Base-by-base conservation (phyloP, 2,329 filamentous ascomycete genomes). In the Talaromyces sp. region DNA sequence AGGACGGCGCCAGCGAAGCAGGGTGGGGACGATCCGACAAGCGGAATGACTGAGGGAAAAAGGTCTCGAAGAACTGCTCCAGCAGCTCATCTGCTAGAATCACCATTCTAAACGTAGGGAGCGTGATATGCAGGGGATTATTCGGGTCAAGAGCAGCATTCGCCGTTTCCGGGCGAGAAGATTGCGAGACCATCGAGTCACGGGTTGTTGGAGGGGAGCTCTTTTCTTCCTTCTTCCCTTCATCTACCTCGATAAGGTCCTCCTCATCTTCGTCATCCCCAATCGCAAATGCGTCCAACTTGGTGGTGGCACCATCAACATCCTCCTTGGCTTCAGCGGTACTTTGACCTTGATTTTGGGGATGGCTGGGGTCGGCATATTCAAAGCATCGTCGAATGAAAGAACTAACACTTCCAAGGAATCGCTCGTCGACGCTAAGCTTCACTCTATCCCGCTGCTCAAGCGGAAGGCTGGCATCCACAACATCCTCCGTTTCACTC, bases 71-170 rank as follows among this genome's bases (percentile, higher is more conserved):
- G 78, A 99, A 99, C 68, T 96, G 91, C 71, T 99, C 93, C 6
- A 99, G 85, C 0, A 96, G 84, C 74, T 99, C 95, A 71, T 99
- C 95, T 51, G 95, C 95, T 8, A 99, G 85, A 10, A 99, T 91
- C 3, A 99, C 92, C 95, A 99, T 99, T 66, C 95, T 89, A 83
- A 99, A 99, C 0, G 95, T 99, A 0, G 95, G 95, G 1, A 99
- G 84, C 0, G 95, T 98, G 71, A 99, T 97, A 73, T 97, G 90
- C 0, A 99, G 84, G 7, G 95, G 95, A 65, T 96, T 93, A 28
- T 92, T 88, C 2, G 95, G 95, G 72, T 99, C 93, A 4, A 99
- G 84, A 0, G 95, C 95, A 9, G 88, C 87, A 72, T 99, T 99
- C 54, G 92, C 92, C 22, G 89, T 85, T 72, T 92, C 88, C 1